Conservation (phyloP, 192 early-diverging fungal genomes). For the Backusella mclennaniae region DNA sequence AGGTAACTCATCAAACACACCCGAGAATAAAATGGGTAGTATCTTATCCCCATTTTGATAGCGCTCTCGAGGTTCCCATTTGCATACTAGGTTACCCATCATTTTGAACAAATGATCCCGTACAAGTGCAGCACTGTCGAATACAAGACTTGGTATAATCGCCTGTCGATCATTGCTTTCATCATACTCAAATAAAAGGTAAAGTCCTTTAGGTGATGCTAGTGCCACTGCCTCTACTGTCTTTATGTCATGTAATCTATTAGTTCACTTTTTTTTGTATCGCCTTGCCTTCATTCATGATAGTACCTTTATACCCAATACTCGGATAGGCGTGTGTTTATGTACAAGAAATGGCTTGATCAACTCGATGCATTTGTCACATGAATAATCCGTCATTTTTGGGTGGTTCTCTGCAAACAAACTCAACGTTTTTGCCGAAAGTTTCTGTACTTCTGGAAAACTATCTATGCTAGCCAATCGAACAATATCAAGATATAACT, state of each 20-base stretch:
- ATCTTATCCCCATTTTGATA: conserved; percentile 14
- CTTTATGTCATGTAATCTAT: background rate
- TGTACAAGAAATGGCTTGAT: conserved; percentile 10
- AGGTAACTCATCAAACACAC: conserved; percentile 9
- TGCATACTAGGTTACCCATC: background rate
- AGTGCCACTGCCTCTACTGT: background rate
- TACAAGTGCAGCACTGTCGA: conserved; percentile 9
- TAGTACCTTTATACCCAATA: conserved; percentile 12
- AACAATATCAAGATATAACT: background rate
- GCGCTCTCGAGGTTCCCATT: conserved; percentile 9
- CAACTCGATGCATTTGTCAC: background rate
- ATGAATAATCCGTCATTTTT: background rate
- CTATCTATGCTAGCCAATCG: background rate
- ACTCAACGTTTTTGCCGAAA: background rate
- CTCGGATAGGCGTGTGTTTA: conserved; percentile 17
- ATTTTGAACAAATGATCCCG: background rate
- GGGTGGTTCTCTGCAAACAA: background rate
- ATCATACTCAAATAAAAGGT: conserved; percentile 9
- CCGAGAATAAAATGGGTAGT: conserved; percentile 15
- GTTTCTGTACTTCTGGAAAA: conserved; percentile 12
- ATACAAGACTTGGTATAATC: background rate
- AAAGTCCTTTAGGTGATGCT: background rate
- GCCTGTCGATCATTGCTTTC: background rate
- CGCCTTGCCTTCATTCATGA: background rate
- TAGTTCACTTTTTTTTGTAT: background rate